A percentile compares a stretch with the other conserved stretches of the same genome.
phyloP scores from a whole-genome alignment of 1,284 basidiomycete genomes.

The Ceratobasidium sp. region DNA sequence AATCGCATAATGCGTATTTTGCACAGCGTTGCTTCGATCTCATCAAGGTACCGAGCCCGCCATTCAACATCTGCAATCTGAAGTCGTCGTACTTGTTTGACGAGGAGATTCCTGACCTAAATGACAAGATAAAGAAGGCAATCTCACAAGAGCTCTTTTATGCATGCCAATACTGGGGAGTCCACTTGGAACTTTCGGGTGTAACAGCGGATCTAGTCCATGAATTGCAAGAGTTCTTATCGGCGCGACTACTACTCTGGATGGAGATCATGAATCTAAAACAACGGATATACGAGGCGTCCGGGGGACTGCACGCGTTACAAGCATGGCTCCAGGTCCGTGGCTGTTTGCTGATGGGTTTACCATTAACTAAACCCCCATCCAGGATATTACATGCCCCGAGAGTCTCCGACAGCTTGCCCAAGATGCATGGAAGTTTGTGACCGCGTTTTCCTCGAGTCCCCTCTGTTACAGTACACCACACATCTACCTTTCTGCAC shows the following conservation, averaged over 20 bases:
- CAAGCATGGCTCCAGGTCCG: neutral
- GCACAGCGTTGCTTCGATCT: slow-evolving; percentile 1
- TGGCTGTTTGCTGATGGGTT: neutral
- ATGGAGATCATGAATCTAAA: slow-evolving; percentile 33
- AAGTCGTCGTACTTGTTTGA: slow-evolving; percentile 23
- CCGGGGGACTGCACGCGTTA: neutral
- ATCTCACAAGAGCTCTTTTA: slow-evolving; percentile 3
- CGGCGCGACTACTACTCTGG: slow-evolving; percentile 16
- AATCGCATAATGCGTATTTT: neutral
- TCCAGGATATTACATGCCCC: too few relatives aligned
- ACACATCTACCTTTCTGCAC: too few relatives aligned
- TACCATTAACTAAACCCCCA: neutral
- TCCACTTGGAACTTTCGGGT: neutral
- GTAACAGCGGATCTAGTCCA: neutral
- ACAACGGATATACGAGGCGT: neutral
- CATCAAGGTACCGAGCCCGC: neutral
- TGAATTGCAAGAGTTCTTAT: slow-evolving; percentile 14
- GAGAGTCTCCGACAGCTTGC: neutral
- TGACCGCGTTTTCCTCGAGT: too few relatives aligned
- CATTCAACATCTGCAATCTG: slow-evolving; percentile 31
- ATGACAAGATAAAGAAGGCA: neutral
- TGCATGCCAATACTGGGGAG: slow-evolving; percentile 20
- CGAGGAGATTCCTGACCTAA: neutral
- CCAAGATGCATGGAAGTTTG: neutral
- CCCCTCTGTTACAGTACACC: too few relatives aligned